phyloP scores from a whole-genome alignment of 169 alveolate genomes.

The Eimeria nieschulzi region DNA sequence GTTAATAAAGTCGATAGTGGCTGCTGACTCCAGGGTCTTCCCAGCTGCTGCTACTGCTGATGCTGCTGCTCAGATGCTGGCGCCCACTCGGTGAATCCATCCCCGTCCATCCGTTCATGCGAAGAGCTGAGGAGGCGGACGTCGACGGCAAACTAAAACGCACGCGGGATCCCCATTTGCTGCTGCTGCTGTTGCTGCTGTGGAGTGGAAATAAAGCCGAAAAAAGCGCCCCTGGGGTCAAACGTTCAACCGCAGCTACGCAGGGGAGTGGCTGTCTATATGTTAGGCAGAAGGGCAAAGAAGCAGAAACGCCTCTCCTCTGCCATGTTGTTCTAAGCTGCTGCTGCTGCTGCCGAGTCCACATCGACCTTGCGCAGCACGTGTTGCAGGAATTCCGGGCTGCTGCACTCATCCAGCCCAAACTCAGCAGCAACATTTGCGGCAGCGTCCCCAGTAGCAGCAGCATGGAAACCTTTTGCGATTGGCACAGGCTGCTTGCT shows the following conservation, averaged over 20 bases:
- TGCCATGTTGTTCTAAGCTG: background rate
- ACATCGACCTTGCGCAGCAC: constrained; percentile 33
- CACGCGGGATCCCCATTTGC: no score
- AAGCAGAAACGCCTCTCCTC: constrained; percentile 1
- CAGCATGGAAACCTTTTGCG: background rate
- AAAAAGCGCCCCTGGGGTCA: no score
- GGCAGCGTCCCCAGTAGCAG: background rate
- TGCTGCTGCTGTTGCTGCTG: no score
- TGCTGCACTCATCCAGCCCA: constrained; percentile 46
- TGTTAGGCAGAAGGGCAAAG: constrained; percentile 35
- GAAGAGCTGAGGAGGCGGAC: no score
- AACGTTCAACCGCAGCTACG: constrained; percentile 56
- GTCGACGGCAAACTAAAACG: no score
- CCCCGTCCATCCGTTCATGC: no score
- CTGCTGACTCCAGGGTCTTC: no score
- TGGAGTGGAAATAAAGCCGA: no score
- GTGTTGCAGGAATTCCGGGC: constrained; percentile 44
- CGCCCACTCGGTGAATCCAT: no score
- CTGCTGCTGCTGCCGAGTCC: background rate
- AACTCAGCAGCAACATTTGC: constrained; percentile 12
- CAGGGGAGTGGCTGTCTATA: constrained; percentile 18
- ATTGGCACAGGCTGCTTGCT: background rate
- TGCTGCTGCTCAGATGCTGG: background rate
- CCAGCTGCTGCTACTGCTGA: no score
- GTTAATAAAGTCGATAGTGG: background rate